Conservation (phyloP, 345 rosid genomes). For the Psidium guajava region DNA sequence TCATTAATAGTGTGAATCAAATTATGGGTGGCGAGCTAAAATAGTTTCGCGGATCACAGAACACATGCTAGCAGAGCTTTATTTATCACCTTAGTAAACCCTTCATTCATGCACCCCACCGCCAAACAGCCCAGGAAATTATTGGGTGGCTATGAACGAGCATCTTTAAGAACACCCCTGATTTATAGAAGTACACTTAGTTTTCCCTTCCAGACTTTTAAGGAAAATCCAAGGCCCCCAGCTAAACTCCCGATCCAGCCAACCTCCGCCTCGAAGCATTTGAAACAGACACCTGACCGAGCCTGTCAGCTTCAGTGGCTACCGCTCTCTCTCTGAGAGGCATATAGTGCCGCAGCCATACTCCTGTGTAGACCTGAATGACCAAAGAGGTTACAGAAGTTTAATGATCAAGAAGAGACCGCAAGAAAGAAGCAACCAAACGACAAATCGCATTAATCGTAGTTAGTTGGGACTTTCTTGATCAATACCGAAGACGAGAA, state of each 20-base stretch:
- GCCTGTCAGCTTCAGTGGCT: conserved; percentile 30
- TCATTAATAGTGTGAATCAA: neutral
- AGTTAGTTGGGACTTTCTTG: neutral
- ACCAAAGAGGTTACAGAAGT: neutral
- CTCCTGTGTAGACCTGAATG: conserved; percentile 75
- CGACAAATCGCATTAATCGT: neutral
- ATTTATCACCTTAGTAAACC: neutral
- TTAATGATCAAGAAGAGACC: neutral
- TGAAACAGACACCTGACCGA: conserved; percentile 64
- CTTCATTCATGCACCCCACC: too few species aligned
- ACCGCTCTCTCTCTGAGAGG: conserved; percentile 53
- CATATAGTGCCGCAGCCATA: conserved; percentile 76
- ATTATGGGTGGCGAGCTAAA: neutral
- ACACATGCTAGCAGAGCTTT: neutral
- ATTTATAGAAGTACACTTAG: neutral
- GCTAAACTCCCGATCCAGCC: conserved; percentile 34
- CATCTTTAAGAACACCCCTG: neutral
- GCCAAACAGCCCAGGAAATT: neutral
- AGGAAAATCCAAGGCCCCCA: neutral
- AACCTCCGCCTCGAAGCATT: conserved; percentile 81
- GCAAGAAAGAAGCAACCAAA: neutral
- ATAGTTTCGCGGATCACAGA: neutral
- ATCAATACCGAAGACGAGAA: neutral
- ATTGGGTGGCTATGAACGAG: neutral
- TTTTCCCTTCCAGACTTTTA: neutral